Percentiles rank a stretch among this genome's conserved stretches.
phyloP scores from a whole-genome alignment of 257 asterid species.

The Rhazya stricta region DNA sequence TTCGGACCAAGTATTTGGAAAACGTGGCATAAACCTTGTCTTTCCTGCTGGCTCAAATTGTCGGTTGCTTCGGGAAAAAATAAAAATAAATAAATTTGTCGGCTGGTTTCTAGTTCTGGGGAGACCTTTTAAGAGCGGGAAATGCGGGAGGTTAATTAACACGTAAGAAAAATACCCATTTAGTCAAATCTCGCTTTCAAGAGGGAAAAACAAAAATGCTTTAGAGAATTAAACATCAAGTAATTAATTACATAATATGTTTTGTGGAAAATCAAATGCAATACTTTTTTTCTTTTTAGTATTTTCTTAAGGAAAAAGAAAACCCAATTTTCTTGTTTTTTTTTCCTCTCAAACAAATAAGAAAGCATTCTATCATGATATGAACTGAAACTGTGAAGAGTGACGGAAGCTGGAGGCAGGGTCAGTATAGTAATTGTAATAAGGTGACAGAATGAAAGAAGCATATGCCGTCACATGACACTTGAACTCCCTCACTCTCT shows the following conservation, averaged over 20 bases:
- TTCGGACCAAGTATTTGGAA: too few relatives aligned
- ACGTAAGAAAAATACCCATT: background rate
- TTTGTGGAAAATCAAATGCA: background rate
- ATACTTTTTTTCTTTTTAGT: background rate
- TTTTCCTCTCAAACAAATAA: too few relatives aligned
- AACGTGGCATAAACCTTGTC: too few relatives aligned
- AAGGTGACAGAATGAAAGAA: background rate
- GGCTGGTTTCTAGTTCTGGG: background rate
- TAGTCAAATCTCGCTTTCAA: background rate
- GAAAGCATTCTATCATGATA: too few relatives aligned
- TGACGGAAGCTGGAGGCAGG: too few relatives aligned
- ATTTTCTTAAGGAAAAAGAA: conserved; percentile 1
- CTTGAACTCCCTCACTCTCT: too few relatives aligned
- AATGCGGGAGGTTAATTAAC: background rate
- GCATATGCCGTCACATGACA: conserved; percentile 8
- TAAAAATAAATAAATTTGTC: too few relatives aligned
- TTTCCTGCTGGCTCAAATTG: too few relatives aligned
- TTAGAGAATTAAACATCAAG: background rate
- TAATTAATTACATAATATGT: background rate
- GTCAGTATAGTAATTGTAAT: too few relatives aligned
- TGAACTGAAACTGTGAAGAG: too few relatives aligned
- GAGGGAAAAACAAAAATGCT: background rate
- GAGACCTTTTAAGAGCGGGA: conserved; percentile 11
- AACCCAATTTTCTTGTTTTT: too few relatives aligned
- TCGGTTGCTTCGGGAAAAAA: too few relatives aligned